These are phyloP conservation scores for Closterium sp. DNA, from an alignment of 139 green algal species.

Conservation along the genomic window DNA sequence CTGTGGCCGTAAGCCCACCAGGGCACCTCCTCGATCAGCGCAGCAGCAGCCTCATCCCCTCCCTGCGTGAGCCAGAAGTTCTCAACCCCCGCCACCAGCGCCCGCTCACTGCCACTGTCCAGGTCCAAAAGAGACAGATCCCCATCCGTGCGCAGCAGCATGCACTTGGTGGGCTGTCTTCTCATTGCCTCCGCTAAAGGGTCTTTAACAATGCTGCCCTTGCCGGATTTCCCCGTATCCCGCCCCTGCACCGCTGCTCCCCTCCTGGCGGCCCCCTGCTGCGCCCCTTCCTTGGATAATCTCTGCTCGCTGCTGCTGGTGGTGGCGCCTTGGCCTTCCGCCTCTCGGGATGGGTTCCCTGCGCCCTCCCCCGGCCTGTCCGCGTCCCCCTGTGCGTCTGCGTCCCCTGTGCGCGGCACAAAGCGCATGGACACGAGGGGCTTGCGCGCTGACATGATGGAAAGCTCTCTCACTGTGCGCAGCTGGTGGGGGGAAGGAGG, in stretches of 20 bases:
- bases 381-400: neutral
- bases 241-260: neutral
- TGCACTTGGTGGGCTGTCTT: slow-evolving; percentile 58
- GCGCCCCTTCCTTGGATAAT: neutral
- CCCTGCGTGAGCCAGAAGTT: slow-evolving; percentile 52
- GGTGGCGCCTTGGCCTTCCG: neutral
- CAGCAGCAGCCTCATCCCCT: slow-evolving; percentile 26
- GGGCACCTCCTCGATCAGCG: slow-evolving; percentile 72
- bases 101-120: slow-evolving; percentile 66
- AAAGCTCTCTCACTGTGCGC: slow-evolving; percentile 61
- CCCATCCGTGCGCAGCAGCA: slow-evolving; percentile 81
- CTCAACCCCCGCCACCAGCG: slow-evolving; percentile 44
- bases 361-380: neutral
- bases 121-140: slow-evolving; percentile 83
- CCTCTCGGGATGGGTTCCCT: neutral
- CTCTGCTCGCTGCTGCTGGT: neutral
- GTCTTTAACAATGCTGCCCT: neutral
- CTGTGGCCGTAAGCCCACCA: slow-evolving; percentile 90
- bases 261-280: neutral
- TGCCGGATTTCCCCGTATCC: neutral
- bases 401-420: slow-evolving; percentile 21
- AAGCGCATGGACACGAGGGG: slow-evolving; percentile 38
- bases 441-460: no score
- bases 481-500: neutral
- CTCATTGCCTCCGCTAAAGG: slow-evolving; percentile 20